Evolutionary conservation across 2,329 filamentous ascomycete genomes (phyloP), one percentile per base, ranked within the genome.

Genomic region (Bipolaris cookei): DNA sequence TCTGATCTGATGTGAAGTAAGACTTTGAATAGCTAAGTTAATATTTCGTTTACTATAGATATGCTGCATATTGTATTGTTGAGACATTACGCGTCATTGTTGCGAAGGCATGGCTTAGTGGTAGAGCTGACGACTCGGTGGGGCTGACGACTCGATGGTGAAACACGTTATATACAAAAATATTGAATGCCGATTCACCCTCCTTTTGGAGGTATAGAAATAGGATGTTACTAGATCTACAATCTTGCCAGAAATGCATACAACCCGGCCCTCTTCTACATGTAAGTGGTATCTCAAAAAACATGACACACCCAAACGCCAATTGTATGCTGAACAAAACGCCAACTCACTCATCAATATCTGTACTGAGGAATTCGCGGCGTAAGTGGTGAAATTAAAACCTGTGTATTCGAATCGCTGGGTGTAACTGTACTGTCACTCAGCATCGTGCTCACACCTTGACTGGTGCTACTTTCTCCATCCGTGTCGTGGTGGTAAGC

Each of bases 381-480:
- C 21, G 64, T 64, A 42, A 69, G 47, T 32, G 67, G 67, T 44
- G 65, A 68, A 20, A 69, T 59, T 6, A 51, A 61, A 6, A 52
- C 60, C 11, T 56, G 49, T 3, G 39, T 38, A 14, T 53, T 54
- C 28, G 42, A 2, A 8, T 61, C 63, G 21, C 57, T 35, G 14
- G 50, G 57, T n/a, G 55, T 47, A 6, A 51, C 56, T 6, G 61
- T 64, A 54, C 71, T 65, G 4, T 69, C 68, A 25, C 68, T 72
- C 18, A 64, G 63, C 18, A 61, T 58, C 25, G 59, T 60, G 42
- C 70, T 73, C 48, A 66, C 55, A 6, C 56, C 63, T 30, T 60
- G 63, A 32, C 53, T 64, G 10, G 56, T 42, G 30, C 42, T 61
- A 49, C 66, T 66, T 16, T 58, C 58, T 2, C 54, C 63, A 41